A percentile compares a stretch with the other conserved stretches of the same genome.
These are phyloP conservation scores for Cercospora sp. DNA, from an alignment of 2,329 filamentous ascomycete genomes.

Conservation along the genomic window DNA sequence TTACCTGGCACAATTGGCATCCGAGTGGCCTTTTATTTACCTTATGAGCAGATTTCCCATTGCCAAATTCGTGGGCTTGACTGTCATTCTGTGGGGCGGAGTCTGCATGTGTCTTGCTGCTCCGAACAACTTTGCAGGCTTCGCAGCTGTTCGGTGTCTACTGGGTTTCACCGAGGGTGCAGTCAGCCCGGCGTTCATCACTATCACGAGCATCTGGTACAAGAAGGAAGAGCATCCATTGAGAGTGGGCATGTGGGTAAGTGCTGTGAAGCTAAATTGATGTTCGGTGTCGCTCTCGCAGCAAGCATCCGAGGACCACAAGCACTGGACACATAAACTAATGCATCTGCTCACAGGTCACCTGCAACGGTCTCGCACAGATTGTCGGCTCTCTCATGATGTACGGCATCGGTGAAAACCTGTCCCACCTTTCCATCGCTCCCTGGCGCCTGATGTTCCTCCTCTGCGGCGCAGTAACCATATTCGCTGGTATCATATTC, in stretches of 20 bases:
- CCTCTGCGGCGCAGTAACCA: slow-evolving; percentile 52
- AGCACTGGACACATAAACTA: neutral
- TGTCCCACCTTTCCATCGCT: slow-evolving; percentile 38
- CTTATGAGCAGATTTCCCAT: slow-evolving; percentile 53
- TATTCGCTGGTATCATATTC: slow-evolving; percentile 48
- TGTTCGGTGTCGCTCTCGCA: neutral
- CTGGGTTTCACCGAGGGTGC: slow-evolving; percentile 50
- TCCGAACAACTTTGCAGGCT: slow-evolving; percentile 42
- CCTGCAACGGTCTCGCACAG: slow-evolving; percentile 51
- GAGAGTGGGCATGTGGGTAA: slow-evolving; percentile 39
- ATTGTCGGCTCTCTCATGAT: slow-evolving; percentile 51
- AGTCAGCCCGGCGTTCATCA: slow-evolving; percentile 50
- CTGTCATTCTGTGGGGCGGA: slow-evolving; percentile 49
- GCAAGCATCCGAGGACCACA: neutral
- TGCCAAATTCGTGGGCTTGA: slow-evolving; percentile 52
- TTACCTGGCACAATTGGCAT: slow-evolving; percentile 45
- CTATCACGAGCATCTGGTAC: slow-evolving; percentile 44
- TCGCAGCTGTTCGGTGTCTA: slow-evolving; percentile 33
- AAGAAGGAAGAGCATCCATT: slow-evolving; percentile 35
- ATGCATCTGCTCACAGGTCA: slow-evolving; percentile 28
- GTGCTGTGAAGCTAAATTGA: neutral
- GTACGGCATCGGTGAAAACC: slow-evolving; percentile 53
- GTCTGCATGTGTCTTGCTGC: slow-evolving; percentile 50
- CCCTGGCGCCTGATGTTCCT: slow-evolving; percentile 54
- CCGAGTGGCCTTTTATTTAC: slow-evolving; percentile 54